These are phyloP conservation scores for Bruguiera hainesii DNA, from an alignment of 441 rosid genomes.

Conservation along the genomic window DNA sequence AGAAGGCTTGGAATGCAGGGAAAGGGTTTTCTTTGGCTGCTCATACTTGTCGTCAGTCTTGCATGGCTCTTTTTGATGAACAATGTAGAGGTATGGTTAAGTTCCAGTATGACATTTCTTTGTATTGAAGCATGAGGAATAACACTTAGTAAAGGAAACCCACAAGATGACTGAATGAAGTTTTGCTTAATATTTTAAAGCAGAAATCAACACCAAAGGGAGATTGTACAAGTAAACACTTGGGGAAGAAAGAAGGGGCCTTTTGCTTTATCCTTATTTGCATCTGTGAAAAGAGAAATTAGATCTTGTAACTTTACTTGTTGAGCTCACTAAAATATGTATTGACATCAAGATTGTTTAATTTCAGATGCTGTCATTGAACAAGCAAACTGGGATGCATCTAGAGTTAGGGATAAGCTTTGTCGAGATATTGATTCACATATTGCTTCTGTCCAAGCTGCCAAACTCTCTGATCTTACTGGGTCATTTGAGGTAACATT, in stretches of 20 bases:
- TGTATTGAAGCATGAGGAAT: background rate
- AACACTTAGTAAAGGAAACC: background rate
- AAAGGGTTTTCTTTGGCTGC: conserved; percentile 73
- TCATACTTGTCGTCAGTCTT: conserved; percentile 39
- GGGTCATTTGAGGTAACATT: conserved; percentile 59
- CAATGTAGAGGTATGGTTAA: conserved; percentile 56
- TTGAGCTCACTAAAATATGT: conserved; percentile 4
- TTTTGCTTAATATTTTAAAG: background rate
- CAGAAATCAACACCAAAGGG: background rate
- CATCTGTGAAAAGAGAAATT: no score
- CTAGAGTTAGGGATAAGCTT: conserved; percentile 68
- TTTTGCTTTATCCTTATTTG: background rate
- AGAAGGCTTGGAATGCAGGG: conserved; percentile 68
- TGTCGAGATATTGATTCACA: conserved; percentile 79
- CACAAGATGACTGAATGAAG: background rate
- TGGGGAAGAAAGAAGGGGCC: background rate
- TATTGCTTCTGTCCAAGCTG: conserved; percentile 59
- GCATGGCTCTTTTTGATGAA: conserved; percentile 58
- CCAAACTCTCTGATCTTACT: conserved; percentile 76
- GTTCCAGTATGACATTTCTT: conserved; percentile 5
- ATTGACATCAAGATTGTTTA: background rate
- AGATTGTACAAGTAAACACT: background rate
- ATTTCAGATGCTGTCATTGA: conserved; percentile 69
- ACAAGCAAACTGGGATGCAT: conserved; percentile 82
- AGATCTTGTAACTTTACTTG: background rate